Conservation (phyloP, 2,329 filamentous ascomycete species). For the Gaeumannomyces sp. region DNA sequence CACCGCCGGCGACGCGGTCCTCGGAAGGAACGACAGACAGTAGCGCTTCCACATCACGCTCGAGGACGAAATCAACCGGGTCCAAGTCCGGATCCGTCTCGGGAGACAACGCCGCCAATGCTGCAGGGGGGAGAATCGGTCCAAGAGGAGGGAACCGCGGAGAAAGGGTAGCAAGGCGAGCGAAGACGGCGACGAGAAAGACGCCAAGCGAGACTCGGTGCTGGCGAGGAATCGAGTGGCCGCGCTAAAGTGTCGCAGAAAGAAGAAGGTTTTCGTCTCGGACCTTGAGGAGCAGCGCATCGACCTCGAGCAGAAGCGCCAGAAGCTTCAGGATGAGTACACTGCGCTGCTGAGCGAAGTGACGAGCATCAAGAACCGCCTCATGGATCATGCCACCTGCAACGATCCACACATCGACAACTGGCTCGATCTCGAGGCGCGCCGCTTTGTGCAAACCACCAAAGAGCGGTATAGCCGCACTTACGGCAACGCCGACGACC, state of each 20-base stretch:
- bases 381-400: constrained; percentile 48
- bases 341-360: constrained; percentile 37
- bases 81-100: background rate
- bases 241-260: constrained; percentile 68
- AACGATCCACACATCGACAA: constrained; percentile 46
- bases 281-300: constrained; percentile 41
- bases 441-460: constrained; percentile 33
- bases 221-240: constrained; percentile 67
- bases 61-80: background rate
- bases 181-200: constrained; percentile 20
- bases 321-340: constrained; percentile 36
- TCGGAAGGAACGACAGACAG: background rate
- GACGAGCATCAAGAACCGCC: constrained; percentile 39
- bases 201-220: constrained; percentile 47
- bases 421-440: constrained; percentile 48
- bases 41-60: background rate
- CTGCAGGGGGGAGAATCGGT: background rate
- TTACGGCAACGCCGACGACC: background rate
- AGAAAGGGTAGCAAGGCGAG: background rate
- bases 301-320: constrained; percentile 38
- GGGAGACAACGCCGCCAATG: background rate
- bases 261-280: constrained; percentile 50
- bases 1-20: background rate
- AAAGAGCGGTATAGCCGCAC: constrained; percentile 14
- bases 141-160: background rate